phyloP scores from a whole-genome alignment of 441 rosid species.

The Euphorbia celastroides region DNA sequence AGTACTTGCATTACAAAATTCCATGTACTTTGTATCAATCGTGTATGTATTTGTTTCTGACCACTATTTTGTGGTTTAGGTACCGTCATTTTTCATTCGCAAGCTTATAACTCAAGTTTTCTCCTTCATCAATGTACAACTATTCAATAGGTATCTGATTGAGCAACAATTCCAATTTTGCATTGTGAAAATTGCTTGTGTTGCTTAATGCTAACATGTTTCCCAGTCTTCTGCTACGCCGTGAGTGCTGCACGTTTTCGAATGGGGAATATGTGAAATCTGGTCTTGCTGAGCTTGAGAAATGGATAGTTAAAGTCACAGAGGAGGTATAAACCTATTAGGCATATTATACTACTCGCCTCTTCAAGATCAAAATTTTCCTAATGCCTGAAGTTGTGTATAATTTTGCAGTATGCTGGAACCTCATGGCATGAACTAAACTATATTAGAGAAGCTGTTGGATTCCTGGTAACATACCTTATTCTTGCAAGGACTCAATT shows the following conservation, averaged over 20 bases:
- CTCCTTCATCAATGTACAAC: constrained; percentile 90
- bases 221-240: constrained; percentile 81
- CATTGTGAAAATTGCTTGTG: background rate
- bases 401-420: constrained; percentile 71
- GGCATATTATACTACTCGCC: background rate
- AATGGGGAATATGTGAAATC: constrained; percentile 97
- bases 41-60: constrained; percentile 9
- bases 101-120: constrained; percentile 95
- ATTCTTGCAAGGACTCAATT: too few relatives aligned
- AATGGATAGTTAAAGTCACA: constrained; percentile 73
- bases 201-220: constrained; percentile 18
- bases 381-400: constrained; percentile 26
- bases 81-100: constrained; percentile 94
- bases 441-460: constrained; percentile 98
- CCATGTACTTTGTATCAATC: too few relatives aligned
- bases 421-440: constrained; percentile 98
- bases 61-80: constrained; percentile 39
- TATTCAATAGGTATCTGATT: constrained; percentile 78
- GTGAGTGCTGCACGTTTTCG: constrained; percentile 98
- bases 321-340: constrained; percentile 61
- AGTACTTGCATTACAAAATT: background rate
- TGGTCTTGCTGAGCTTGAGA: constrained; percentile 95
- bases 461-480: constrained; percentile 67
- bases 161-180: constrained; percentile 3
- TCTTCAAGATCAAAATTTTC: background rate